Conservation (phyloP, 768 basidiomycete genomes). For the Dioszegia aurantiaca region DNA sequence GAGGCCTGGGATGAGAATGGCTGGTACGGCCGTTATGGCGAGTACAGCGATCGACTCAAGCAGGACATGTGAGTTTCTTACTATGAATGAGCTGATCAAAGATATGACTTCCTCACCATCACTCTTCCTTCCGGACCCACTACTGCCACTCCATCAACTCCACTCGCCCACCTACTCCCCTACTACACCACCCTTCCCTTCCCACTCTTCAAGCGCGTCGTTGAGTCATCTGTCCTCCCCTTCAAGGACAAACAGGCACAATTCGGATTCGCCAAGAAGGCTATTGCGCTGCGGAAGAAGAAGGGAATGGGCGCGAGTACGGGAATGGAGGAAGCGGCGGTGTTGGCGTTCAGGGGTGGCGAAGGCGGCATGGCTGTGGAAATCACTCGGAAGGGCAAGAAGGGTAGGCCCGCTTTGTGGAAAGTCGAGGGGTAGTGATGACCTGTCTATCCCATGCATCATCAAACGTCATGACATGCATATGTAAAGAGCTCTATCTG, state of each 20-base stretch:
- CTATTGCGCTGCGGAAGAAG: slow-evolving; percentile 75
- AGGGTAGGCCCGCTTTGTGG: slow-evolving; percentile 54
- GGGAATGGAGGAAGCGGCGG: slow-evolving; percentile 68
- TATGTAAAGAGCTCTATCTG: neutral
- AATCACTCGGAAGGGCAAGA: slow-evolving; percentile 80
- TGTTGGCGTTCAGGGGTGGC: slow-evolving; percentile 74
- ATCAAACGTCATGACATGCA: too few relatives aligned
- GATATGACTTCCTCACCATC: slow-evolving; percentile 30
- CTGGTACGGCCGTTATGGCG: slow-evolving; percentile 28
- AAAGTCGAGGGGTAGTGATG: slow-evolving; percentile 55
- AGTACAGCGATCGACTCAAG: slow-evolving; percentile 33
- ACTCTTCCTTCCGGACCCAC: slow-evolving; percentile 18
- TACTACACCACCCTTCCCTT: slow-evolving; percentile 74
- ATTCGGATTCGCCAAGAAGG: slow-evolving; percentile 89
- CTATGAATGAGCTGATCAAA: slow-evolving; percentile 5
- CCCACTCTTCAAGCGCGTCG: slow-evolving; percentile 56
- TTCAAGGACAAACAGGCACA: slow-evolving; percentile 74
- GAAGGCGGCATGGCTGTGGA: slow-evolving; percentile 70
- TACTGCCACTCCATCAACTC: slow-evolving; percentile 5
- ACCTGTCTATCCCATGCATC: too few relatives aligned
- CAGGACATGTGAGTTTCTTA: slow-evolving; percentile 37
- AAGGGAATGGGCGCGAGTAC: neutral
- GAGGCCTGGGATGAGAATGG: slow-evolving; percentile 12
- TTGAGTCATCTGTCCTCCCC: slow-evolving; percentile 37
- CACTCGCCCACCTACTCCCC: slow-evolving; percentile 24